phyloP scores from a whole-genome alignment of 2,329 filamentous ascomycete genomes.

The Fusarium redolens region DNA sequence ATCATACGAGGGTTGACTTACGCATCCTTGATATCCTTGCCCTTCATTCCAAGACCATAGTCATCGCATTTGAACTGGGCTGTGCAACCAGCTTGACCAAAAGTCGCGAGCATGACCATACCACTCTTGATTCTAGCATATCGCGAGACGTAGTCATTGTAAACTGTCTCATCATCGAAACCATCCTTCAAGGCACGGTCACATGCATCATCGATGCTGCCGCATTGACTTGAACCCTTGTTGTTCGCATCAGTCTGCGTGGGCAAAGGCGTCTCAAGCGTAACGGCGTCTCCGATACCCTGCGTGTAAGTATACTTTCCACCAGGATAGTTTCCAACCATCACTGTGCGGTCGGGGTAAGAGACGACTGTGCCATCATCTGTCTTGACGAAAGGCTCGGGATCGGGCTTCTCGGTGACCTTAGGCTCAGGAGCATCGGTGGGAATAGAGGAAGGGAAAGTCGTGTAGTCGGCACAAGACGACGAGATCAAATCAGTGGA shows the following conservation, averaged over 20 bases:
- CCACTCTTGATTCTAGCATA: conserved; percentile 16
- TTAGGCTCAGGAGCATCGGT: not conserved
- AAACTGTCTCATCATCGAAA: conserved; percentile 20
- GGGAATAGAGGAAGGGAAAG: conserved; percentile 16
- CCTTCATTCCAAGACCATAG: conserved; percentile 31
- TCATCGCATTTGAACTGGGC: conserved; percentile 27
- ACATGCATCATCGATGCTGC: conserved; percentile 30
- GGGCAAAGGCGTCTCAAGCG: not conserved
- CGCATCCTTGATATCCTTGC: conserved; percentile 30
- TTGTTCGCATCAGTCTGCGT: conserved; percentile 21
- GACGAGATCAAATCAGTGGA: conserved; percentile 3
- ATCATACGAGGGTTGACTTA: not conserved
- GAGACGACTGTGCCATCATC: conserved; percentile 9
- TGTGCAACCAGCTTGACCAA: conserved; percentile 30
- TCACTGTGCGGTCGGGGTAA: conserved; percentile 10
- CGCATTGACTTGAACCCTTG: conserved; percentile 31
- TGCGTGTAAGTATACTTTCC: conserved; percentile 8
- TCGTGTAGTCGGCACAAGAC: not conserved
- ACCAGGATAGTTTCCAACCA: conserved; percentile 2
- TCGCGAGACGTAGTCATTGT: conserved; percentile 19
- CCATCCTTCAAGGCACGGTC: conserved; percentile 12
- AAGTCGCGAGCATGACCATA: not conserved
- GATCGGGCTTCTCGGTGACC: not conserved
- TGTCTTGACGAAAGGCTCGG: conserved; percentile 8
- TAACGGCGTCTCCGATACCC: conserved; percentile 2